Base-by-base conservation (phyloP, 2,329 filamentous ascomycete species). In the Herpotrichia juniperi region DNA sequence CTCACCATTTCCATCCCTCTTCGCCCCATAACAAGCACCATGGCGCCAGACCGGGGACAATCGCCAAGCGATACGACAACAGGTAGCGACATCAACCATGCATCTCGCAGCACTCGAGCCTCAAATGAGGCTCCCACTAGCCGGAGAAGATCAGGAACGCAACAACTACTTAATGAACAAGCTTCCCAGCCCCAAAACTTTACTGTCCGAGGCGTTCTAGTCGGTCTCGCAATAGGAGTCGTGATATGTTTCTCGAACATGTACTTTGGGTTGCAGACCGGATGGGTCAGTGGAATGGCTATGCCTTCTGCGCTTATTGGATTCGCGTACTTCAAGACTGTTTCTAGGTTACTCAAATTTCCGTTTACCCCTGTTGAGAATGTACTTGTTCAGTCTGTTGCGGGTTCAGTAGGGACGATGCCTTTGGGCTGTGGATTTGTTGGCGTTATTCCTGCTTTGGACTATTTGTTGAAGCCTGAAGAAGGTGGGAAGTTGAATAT, bases 191-290 rank as follows among this genome's bases (percentile, higher is more conserved):
- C 78, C 5, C 84, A 84, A 42, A 92, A 91, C 77, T 97, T 99
- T 76, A 97, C 94, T 0, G 51, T 88, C 22, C 88, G 94, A 50
- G 91, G 91, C 45, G 81, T 97, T 32, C 69, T 86, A 4, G 91
- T 90, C 24, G 94, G 94, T 14, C 80, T 96, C 5, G 78, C 84
- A 3, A 94, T 99, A 57, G 94, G 94, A 34, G 85, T 94, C 4
- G 80, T 97, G 49, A 96, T 97, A 67, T 94, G 90, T 69, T 96
- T 96, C 72, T 96, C 91, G 46, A 99, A 99, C 71, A 97, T 96
- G 80, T 99, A 97, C 74, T 99, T 99, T 72, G 94, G 94, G n/a
- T 80, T 99, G 26, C 94, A 97, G 76, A 96, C 91, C 24, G 87
- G 87, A 59, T 90, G 87, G 87, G 84, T 90, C 31, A 85, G 87